Conservation (phyloP, 345 rosid genomes). For the Pseudoturritis turrita region DNA sequence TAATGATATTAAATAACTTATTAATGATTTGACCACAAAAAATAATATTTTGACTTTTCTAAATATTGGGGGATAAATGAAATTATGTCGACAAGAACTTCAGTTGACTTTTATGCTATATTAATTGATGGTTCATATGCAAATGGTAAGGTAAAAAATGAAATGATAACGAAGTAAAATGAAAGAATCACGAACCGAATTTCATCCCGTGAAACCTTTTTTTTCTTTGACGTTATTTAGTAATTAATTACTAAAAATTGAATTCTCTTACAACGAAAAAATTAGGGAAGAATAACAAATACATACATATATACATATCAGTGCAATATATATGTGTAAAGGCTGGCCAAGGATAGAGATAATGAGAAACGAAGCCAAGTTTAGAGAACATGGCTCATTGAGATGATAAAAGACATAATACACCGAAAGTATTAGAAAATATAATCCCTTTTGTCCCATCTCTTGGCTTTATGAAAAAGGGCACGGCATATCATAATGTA, state of each 20-base stretch:
- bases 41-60: background rate
- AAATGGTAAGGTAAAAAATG: background rate
- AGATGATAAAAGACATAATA: slow-evolving; percentile 15
- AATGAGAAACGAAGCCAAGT: slow-evolving; percentile 7
- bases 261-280: background rate
- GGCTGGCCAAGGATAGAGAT: background rate
- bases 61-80: background rate
- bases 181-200: background rate
- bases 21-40: background rate
- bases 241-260: background rate
- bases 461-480: slow-evolving; percentile 21
- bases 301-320: background rate
- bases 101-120: background rate
- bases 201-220: background rate
- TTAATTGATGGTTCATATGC: background rate
- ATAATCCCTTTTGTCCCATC: background rate
- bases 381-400: slow-evolving; percentile 22
- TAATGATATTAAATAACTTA: background rate
- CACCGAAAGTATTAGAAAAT: background rate
- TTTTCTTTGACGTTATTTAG: too few species aligned
- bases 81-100: background rate
- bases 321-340: background rate
- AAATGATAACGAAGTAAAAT: background rate
- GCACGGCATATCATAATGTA: background rate
- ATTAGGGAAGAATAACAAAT: background rate